Percentiles rank a stretch among this genome's conserved stretches.
These are phyloP conservation scores for Phlegmacium glaucopus DNA, from an alignment of 768 basidiomycete genomes.

Conservation along the genomic window DNA sequence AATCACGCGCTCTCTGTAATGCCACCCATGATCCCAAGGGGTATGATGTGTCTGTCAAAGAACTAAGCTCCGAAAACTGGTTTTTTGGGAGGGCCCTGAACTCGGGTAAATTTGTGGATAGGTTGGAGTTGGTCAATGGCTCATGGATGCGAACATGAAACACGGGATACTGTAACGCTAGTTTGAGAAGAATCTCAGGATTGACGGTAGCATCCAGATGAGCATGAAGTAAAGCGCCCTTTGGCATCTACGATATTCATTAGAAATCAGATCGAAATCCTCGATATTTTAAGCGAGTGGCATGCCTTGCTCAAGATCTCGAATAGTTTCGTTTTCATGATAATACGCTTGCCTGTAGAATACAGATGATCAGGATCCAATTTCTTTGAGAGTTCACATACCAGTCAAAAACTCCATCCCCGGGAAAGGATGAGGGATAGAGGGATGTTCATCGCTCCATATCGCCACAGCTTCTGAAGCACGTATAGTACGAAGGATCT, in stretches of 20 bases:
- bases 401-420: constrained; percentile 80
- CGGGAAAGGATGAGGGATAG: constrained; percentile 61
- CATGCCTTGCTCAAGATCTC: constrained; percentile 55
- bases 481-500: constrained; percentile 52
- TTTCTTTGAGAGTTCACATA: constrained; percentile 15
- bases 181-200: constrained; percentile 42
- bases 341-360: constrained; percentile 48
- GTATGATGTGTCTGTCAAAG: constrained; percentile 44
- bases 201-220: constrained; percentile 77
- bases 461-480: constrained; percentile 48
- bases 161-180: constrained; percentile 53
- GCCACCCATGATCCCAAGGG: constrained; percentile 49
- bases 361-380: neutral
- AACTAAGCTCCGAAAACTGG: constrained; percentile 24
- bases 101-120: constrained; percentile 45
- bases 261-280: neutral
- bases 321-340: constrained; percentile 61
- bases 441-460: constrained; percentile 55
- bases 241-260: constrained; percentile 62
- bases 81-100: constrained; percentile 45
- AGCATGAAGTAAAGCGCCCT: constrained; percentile 70
- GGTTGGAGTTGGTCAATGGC: constrained; percentile 35
- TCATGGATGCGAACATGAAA: constrained; percentile 55
- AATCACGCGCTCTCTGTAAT: constrained; percentile 47
- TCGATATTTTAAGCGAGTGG: too few relatives aligned